A percentile compares a stretch with the other conserved stretches of the same genome.
These are phyloP conservation scores for Suhomyces guaymorum DNA, from an alignment of 1,139 yeast genomes.

Conservation along the genomic window DNA sequence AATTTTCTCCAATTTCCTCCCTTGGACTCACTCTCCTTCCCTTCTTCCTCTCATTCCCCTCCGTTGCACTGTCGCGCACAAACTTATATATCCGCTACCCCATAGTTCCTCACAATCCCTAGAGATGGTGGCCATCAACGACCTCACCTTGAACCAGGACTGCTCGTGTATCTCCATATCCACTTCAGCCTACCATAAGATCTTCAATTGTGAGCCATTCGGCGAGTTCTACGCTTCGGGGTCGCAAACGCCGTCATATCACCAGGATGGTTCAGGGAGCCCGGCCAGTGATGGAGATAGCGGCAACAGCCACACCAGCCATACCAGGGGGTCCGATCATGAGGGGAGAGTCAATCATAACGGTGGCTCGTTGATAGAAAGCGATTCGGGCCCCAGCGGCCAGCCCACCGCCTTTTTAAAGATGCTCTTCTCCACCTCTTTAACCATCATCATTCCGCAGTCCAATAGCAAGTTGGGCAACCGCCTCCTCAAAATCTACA, in stretches of 20 bases:
- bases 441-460: conserved; percentile 61
- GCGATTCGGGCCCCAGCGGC: conserved; percentile 16
- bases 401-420: conserved; percentile 45
- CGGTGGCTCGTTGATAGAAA: too few relatives aligned
- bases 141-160: conserved; percentile 48
- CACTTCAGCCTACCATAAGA: conserved; percentile 35
- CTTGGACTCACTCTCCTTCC: too few relatives aligned
- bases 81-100: not conserved
- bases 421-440: conserved; percentile 70
- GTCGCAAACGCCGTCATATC: not conserved
- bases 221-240: conserved; percentile 41
- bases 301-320: conserved; percentile 1
- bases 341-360: not conserved
- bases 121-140: conserved; percentile 35
- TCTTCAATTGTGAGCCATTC: conserved; percentile 51
- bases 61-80: too few relatives aligned
- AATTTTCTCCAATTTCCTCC: too few relatives aligned
- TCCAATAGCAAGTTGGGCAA: conserved; percentile 45
- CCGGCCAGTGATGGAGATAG: not conserved
- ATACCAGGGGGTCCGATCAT: too few relatives aligned
- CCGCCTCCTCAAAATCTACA: conserved; percentile 59
- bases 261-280: not conserved
- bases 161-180: conserved; percentile 43
- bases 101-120: not conserved
- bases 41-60: not conserved